Evolutionary conservation across 163 green algal species (phyloP), one percentile per base, ranked within the genome.

Genomic region (Picocystis sp.): DNA sequence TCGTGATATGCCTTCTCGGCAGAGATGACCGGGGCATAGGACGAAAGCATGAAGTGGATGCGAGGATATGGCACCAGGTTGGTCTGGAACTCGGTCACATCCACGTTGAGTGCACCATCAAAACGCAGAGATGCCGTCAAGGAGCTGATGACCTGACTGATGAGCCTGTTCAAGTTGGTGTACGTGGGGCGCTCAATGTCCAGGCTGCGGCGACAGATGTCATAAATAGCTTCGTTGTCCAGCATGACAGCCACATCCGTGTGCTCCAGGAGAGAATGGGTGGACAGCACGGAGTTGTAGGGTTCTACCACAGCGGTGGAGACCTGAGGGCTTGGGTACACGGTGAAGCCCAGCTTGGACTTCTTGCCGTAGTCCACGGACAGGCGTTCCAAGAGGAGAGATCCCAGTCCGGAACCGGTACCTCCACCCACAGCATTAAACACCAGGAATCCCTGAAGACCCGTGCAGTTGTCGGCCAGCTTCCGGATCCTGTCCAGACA

Each of bases 331-430:
- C 80, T 93, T 50, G 89, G 89, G 75, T 97, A 97, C 12, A 97
- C 74, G 25, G 89, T 94, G 82, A 97, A 97, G 64, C 84, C 86
- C 47, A 97, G 82, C 85, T 97, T 97, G 71, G 83, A 94, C 80
- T 97, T 97, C 83, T 96, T 97, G 75, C 89, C 89, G 65, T 98
- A 98, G 73, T 94, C 85, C 12, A 94, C 85, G 29, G 78, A 91
- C 56, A 94, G 78, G 54, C 85, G 78, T 80, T 94, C 85, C 56
- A 94, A 76, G 62, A 94, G 79, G 14, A 94, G 76, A 44, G 85
- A 94, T 63, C 85, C 89, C 46, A 98, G 84, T 62, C 89, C 89
- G 47, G 89, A 98, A 61, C 89, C 89, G 45, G 89, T 97, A 53
- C 89, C 89, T 60, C 89, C 89, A 59, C 89, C 89, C 50, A 97